Percentiles rank a stretch among this genome's conserved stretches.
phyloP scores from a whole-genome alignment of 306 rosid species.

The Bauhinia variegata region DNA sequence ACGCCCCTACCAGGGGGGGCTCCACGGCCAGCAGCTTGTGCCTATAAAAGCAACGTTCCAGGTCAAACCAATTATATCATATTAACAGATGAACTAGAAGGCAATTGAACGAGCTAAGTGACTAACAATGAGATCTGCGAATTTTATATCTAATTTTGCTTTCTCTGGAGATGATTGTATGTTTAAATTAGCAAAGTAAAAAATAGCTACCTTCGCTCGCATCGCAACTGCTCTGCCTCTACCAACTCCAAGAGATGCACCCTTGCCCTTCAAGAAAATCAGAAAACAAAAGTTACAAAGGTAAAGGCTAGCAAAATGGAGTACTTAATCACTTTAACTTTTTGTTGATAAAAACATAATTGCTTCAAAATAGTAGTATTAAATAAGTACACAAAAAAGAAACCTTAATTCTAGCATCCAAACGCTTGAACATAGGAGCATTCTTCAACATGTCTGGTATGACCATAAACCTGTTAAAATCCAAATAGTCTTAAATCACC shows the following conservation, averaged over 20 bases:
- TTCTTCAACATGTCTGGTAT: conserved; percentile 98
- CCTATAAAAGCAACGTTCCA: conserved; percentile 49
- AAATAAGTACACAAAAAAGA: conserved; percentile 11
- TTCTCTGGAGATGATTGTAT: not conserved
- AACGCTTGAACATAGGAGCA: conserved; percentile 98
- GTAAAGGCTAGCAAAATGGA: not conserved
- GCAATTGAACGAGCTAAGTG: not conserved
- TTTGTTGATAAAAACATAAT: no score
- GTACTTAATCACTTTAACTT: no score
- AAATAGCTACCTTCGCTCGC: conserved; percentile 79
- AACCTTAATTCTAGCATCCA: conserved; percentile 97
- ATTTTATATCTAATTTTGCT: no score
- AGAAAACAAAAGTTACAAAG: conserved; percentile 30
- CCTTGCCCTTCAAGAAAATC: conserved; percentile 81
- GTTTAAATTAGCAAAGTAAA: not conserved
- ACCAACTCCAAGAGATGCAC: conserved; percentile 98
- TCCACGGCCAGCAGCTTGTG: conserved; percentile 99
- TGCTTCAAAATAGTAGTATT: conserved; percentile 1
- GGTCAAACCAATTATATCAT: conserved; percentile 22
- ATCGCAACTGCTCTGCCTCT: conserved; percentile 99
- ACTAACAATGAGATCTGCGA: no score
- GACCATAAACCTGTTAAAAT: conserved; percentile 82
- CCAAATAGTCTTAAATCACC: conserved; percentile 22
- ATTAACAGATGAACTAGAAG: not conserved
- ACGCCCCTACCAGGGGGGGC: conserved; percentile 82